These are phyloP conservation scores for Elongisporangium prolatum DNA, from an alignment of 352 stramenopile species.

Conservation along the genomic window DNA sequence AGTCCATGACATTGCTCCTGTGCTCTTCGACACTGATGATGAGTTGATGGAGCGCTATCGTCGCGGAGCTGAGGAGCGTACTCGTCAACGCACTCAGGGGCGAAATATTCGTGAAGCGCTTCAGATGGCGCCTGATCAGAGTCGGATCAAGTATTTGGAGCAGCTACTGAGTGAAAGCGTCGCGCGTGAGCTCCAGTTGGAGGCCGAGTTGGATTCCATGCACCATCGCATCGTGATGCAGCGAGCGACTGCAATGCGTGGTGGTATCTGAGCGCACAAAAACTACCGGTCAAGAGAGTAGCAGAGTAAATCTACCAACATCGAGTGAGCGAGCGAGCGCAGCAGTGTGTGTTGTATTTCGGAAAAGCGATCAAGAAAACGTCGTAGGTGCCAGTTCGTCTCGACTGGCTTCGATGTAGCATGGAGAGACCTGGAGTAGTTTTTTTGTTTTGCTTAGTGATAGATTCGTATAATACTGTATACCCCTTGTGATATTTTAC, in stretches of 20 bases:
- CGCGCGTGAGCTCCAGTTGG: constrained; percentile 76
- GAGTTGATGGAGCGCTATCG: constrained; percentile 51
- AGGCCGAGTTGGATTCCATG: constrained; percentile 70
- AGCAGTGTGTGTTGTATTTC: neutral
- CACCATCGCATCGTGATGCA: constrained; percentile 34
- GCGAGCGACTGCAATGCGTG: constrained; percentile 1
- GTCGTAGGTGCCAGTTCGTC: neutral
- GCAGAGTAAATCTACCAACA: neutral
- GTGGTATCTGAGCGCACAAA: neutral
- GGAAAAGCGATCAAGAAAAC: neutral
- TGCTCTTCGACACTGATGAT: constrained; percentile 30
- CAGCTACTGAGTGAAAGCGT: constrained; percentile 81
- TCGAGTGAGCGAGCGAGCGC: neutral
- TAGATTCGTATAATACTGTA: constrained; percentile 59
- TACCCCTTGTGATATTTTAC: constrained; percentile 6
- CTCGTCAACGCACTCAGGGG: constrained; percentile 67
- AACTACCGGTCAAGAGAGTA: neutral
- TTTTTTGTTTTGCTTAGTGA: constrained; percentile 27
- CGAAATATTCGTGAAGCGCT: constrained; percentile 77
- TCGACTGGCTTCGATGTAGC: neutral
- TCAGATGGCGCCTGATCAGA: constrained; percentile 70
- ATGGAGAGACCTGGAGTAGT: constrained; percentile 1
- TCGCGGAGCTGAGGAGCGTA: constrained; percentile 61
- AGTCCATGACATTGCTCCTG: constrained; percentile 9
- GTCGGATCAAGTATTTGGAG: constrained; percentile 85